Evolutionary conservation across 2,329 filamentous ascomycete species (phyloP).

Genomic region (Colletotrichum sp.): DNA sequence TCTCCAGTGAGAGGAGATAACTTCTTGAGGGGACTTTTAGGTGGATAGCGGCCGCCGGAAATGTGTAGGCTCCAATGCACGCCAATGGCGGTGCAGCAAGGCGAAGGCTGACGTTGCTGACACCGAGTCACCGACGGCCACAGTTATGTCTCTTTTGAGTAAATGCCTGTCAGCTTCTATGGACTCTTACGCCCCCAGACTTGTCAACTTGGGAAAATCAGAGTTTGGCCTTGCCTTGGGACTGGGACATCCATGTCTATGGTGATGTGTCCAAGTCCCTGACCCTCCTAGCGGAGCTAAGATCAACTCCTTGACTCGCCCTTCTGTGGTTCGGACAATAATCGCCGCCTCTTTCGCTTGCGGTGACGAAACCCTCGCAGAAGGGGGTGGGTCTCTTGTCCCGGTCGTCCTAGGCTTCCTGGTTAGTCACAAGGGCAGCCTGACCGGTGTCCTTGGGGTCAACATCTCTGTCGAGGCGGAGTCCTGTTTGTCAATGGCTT

Average conservation of each 20-base stretch:
- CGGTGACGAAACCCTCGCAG: neutral
- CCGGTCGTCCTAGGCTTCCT: neutral
- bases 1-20: neutral
- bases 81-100: neutral
- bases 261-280: neutral
- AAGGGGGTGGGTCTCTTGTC: neutral
- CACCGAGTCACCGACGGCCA: neutral
- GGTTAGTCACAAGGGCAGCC: neutral
- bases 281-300: neutral
- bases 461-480: neutral
- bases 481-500: neutral
- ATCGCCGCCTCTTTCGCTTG: neutral
- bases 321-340: neutral
- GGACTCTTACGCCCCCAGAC: neutral
- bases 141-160: neutral
- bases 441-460: neutral
- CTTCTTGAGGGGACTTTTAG: neutral
- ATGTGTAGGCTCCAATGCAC: neutral
- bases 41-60: neutral
- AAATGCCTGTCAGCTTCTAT: neutral
- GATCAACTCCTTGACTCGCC: neutral
- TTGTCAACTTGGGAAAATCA: neutral
- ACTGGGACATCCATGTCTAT: neutral
- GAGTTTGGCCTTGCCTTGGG: neutral
- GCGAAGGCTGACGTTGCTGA: neutral